phyloP scores from a whole-genome alignment of 148 eudicot genomes.

The Amaranthus cruentus region DNA sequence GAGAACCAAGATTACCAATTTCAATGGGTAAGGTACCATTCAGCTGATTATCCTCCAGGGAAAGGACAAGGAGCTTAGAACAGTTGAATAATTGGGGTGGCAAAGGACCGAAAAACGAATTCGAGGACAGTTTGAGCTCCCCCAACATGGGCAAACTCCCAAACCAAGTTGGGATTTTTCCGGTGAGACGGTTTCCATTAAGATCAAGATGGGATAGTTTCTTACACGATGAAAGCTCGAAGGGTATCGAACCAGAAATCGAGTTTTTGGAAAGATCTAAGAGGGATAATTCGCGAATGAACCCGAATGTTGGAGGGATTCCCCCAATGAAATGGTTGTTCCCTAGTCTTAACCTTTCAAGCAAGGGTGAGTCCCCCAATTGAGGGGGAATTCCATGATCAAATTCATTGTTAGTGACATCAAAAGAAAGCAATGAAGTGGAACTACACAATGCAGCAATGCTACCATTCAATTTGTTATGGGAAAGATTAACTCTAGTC shows the following conservation, averaged over 20 bases:
- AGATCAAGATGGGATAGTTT: slow-evolving; percentile 74
- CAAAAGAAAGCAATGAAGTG: slow-evolving; percentile 65
- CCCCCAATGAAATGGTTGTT: slow-evolving; percentile 57
- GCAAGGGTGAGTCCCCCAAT: slow-evolving; percentile 59
- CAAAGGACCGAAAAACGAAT: slow-evolving; percentile 59
- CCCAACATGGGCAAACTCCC: slow-evolving; percentile 75
- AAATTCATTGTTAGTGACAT: slow-evolving; percentile 75
- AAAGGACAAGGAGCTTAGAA: slow-evolving; percentile 70
- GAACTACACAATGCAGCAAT: slow-evolving; percentile 76
- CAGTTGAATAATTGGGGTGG: slow-evolving; percentile 74
- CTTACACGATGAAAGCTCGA: slow-evolving; percentile 60
- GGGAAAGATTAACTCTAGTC: slow-evolving; percentile 80
- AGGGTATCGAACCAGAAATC: slow-evolving; percentile 64
- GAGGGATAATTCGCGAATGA: slow-evolving; percentile 41
- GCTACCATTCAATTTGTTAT: slow-evolving; percentile 73
- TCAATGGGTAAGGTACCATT: slow-evolving; percentile 59
- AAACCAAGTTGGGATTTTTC: slow-evolving; percentile 69
- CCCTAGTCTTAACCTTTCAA: slow-evolving; percentile 78
- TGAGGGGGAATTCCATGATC: slow-evolving; percentile 62
- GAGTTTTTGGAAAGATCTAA: slow-evolving; percentile 76
- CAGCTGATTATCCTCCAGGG: slow-evolving; percentile 51
- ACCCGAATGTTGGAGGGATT: slow-evolving; percentile 72
- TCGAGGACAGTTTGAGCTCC: slow-evolving; percentile 77
- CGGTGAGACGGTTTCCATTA: slow-evolving; percentile 65
- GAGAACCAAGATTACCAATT: slow-evolving; percentile 62